Conservation (phyloP, 345 rosid genomes). For the Bruguiera parviflora region DNA sequence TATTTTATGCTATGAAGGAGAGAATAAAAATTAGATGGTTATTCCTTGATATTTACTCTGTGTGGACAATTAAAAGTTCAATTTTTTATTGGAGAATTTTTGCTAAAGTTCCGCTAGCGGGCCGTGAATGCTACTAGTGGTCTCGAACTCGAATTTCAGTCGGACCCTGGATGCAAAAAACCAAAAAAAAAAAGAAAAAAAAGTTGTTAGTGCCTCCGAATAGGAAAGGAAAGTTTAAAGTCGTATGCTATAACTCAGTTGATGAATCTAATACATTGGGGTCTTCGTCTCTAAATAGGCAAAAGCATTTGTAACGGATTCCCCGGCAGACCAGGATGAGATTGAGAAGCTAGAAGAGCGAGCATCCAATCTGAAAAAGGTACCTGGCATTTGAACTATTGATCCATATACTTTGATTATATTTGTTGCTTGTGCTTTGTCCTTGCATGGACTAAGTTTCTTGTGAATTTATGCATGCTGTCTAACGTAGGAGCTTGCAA, state of each 20-base stretch:
- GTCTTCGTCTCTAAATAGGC: slow-evolving; percentile 38
- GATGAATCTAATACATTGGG: neutral
- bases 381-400: slow-evolving; percentile 9
- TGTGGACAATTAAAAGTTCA: neutral
- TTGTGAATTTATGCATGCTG: neutral
- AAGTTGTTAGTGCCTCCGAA: neutral
- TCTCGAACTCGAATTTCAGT: neutral
- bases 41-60: too few relatives aligned
- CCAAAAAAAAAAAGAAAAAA: too few relatives aligned
- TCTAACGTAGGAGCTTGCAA: slow-evolving; percentile 60
- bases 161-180: too few relatives aligned
- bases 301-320: slow-evolving; percentile 47
- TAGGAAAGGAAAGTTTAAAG: neutral
- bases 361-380: slow-evolving; percentile 75
- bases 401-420: neutral
- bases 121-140: neutral
- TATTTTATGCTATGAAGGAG: too few relatives aligned
- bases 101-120: neutral
- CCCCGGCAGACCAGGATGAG: slow-evolving; percentile 56
- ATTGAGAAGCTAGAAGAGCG: slow-evolving; percentile 66
- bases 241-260: neutral
- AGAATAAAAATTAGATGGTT: too few relatives aligned
- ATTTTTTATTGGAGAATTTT: neutral
- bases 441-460: neutral
- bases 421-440: neutral